These are phyloP conservation scores for Serendipita vermifera DNA, from an alignment of 768 basidiomycete genomes.

Conservation along the genomic window DNA sequence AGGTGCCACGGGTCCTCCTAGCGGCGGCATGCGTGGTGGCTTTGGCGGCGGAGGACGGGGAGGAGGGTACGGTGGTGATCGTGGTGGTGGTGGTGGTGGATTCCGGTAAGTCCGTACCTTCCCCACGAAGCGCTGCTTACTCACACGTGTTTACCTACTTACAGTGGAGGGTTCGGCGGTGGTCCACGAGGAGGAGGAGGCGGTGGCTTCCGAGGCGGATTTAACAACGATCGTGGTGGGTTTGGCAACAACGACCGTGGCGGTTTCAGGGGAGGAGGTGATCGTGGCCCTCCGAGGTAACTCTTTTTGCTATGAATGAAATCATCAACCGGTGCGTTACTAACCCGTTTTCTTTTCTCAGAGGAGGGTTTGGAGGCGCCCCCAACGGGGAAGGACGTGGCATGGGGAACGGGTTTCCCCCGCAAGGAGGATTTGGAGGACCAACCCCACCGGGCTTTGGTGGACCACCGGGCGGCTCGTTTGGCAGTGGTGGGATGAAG, in stretches of 20 bases:
- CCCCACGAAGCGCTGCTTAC: not conserved
- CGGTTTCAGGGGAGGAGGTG: slow-evolving; percentile 18
- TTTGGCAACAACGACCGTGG: slow-evolving; percentile 25
- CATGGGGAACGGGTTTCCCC: too few species aligned
- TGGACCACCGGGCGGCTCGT: not conserved
- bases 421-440: not conserved
- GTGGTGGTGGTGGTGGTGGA: slow-evolving; percentile 7
- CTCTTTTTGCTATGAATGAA: not conserved
- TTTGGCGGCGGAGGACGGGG: slow-evolving; percentile 17
- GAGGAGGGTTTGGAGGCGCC: not conserved
- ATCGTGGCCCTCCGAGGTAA: slow-evolving; percentile 15
- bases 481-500: slow-evolving; percentile 3
- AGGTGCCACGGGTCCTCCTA: too few species aligned
- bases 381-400: not conserved
- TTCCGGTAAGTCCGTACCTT: not conserved
- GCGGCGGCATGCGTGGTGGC: slow-evolving; percentile 38
- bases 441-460: not conserved
- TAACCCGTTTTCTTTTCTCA: not conserved
- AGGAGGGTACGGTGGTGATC: slow-evolving; percentile 13
- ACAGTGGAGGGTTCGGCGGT: slow-evolving; percentile 18
- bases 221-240: slow-evolving; percentile 18
- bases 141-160: not conserved
- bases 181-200: slow-evolving; percentile 25
- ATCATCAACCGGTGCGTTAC: not conserved
- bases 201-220: slow-evolving; percentile 23